phyloP scores from a whole-genome alignment of 495 filamentous ascomycete genomes.

The Neurospora discreta region DNA sequence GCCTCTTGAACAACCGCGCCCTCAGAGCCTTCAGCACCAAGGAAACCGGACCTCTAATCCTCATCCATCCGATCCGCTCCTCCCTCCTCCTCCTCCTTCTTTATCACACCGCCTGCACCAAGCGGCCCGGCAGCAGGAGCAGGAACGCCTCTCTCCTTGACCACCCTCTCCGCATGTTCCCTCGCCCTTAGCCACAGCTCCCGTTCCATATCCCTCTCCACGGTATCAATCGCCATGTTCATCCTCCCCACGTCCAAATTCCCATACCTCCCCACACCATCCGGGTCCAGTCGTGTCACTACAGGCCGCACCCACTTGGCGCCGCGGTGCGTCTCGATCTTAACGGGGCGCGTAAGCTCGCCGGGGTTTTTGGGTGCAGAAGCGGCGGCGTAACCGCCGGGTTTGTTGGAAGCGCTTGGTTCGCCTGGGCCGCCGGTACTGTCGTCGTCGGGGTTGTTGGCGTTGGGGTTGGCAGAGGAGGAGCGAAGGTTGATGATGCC shows the following conservation, averaged over 20 bases:
- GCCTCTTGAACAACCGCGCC: background rate
- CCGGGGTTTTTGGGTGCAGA: background rate
- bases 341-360: background rate
- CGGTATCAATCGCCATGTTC: constrained; percentile 68
- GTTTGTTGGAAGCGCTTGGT: background rate
- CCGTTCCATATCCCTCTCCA: constrained; percentile 66
- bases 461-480: background rate
- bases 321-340: background rate
- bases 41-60: background rate
- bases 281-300: constrained; percentile 23
- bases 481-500: constrained; percentile 49
- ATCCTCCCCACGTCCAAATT: constrained; percentile 71
- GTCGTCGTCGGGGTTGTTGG: background rate
- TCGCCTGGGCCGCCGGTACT: background rate
- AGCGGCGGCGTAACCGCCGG: background rate
- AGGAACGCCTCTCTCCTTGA: background rate
- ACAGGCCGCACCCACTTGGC: background rate
- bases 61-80: constrained; percentile 16
- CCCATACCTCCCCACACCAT: constrained; percentile 46
- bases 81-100: background rate
- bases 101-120: background rate
- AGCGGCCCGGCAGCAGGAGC: background rate
- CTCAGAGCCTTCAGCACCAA: background rate
- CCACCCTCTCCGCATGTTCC: constrained; percentile 15
- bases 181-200: constrained; percentile 61